These are phyloP conservation scores for Tetracladium marchalianum DNA, from an alignment of 495 filamentous ascomycete species.

Conservation along the genomic window DNA sequence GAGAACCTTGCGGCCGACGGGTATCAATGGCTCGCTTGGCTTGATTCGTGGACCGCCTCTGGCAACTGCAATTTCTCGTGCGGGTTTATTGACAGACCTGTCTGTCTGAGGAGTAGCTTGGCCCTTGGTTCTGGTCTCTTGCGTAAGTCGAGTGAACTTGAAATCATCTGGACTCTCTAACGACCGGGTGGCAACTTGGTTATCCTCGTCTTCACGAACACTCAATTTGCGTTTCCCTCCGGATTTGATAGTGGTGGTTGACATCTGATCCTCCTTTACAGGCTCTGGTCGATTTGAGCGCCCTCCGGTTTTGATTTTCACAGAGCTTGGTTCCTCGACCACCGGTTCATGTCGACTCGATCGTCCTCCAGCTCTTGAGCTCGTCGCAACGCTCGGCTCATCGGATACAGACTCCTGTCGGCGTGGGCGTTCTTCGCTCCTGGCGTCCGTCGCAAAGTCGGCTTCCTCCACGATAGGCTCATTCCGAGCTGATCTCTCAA, in stretches of 20 bases:
- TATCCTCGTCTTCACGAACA: conserved; percentile 37
- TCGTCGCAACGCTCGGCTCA: no score
- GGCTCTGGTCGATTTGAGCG: background rate
- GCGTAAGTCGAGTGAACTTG: conserved; percentile 27
- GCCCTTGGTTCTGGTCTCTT: conserved; percentile 6
- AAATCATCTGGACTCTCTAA: conserved; percentile 31
- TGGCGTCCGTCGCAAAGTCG: no score
- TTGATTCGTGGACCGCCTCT: conserved; percentile 10
- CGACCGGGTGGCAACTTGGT: conserved; percentile 19
- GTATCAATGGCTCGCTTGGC: background rate
- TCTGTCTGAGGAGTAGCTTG: conserved; percentile 13
- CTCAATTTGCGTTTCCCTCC: conserved; percentile 56
- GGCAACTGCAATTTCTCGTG: conserved; percentile 16
- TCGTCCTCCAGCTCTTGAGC: no score
- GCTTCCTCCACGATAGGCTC: no score
- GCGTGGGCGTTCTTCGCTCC: no score
- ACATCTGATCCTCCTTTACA: background rate
- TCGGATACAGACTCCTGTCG: no score
- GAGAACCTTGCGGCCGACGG: conserved; percentile 37
- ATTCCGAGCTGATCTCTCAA: no score
- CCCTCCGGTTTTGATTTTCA: no score
- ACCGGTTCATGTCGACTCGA: background rate
- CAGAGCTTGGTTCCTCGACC: no score
- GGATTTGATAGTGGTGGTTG: conserved; percentile 24
- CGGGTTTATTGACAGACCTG: conserved; percentile 1